Percentiles rank a stretch among this genome's conserved stretches.
phyloP scores from a whole-genome alignment of 768 basidiomycete genomes.

The Mycena venus region DNA sequence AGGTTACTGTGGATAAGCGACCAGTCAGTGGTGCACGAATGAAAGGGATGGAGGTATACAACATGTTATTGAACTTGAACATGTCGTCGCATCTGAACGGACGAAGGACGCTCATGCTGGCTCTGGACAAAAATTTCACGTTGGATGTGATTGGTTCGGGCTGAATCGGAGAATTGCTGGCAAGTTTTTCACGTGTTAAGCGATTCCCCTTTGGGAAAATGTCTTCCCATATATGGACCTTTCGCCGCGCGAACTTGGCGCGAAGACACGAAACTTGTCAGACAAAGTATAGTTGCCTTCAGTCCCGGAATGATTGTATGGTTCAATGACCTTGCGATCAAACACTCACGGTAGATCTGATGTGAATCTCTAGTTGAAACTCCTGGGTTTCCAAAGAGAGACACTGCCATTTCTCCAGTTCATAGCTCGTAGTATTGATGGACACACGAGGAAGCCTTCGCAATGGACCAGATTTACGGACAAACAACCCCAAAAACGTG shows the following conservation, averaged over 20 bases:
- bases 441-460: no score
- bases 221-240: background rate
- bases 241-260: background rate
- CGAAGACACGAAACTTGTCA: no score
- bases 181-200: background rate
- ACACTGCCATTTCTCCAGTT: no score
- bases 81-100: slow-evolving; percentile 92
- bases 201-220: slow-evolving; percentile 5
- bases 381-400: no score
- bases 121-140: background rate
- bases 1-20: slow-evolving; percentile 78
- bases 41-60: background rate
- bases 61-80: slow-evolving; percentile 96
- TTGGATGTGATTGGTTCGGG: background rate
- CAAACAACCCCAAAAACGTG: no score
- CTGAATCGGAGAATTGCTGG: background rate
- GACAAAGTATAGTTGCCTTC: no score
- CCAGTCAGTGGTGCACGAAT: slow-evolving; percentile 23
- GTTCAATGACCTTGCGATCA: no score
- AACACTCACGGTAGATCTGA: no score
- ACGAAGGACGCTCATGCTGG: slow-evolving; percentile 84
- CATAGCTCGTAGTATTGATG: no score
- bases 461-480: no score
- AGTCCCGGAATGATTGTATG: no score
- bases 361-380: no score